A percentile compares a stretch with the other conserved stretches of the same genome.
Conservation (phyloP, 257 asterid genomes). For the Scutellaria barbata region DNA sequence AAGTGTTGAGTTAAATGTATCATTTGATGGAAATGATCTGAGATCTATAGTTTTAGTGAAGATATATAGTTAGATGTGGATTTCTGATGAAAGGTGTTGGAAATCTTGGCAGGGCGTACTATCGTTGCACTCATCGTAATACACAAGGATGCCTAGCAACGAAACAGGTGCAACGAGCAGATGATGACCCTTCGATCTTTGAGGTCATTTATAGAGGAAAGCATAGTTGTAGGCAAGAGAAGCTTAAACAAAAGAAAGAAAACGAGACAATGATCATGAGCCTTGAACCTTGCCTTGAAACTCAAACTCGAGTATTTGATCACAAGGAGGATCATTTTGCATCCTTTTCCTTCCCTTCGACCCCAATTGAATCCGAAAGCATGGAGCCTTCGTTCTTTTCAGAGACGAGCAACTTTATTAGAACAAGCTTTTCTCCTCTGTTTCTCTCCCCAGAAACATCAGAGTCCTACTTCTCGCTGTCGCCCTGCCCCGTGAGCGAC, state of each 20-base stretch:
- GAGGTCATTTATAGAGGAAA: constrained; percentile 73
- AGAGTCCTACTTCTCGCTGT: constrained; percentile 49
- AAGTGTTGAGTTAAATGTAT: too few relatives aligned
- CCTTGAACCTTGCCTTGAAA: constrained; percentile 23
- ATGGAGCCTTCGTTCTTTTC: constrained; percentile 38
- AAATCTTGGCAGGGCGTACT: constrained; percentile 64
- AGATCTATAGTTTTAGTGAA: not conserved
- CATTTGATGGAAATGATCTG: too few relatives aligned
- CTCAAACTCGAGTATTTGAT: constrained; percentile 36
- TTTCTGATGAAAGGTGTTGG: constrained; percentile 4
- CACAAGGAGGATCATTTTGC: constrained; percentile 36
- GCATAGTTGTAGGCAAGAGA: constrained; percentile 60
- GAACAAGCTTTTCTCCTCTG: constrained; percentile 38
- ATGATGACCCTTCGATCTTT: constrained; percentile 52
- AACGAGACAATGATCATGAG: constrained; percentile 4
- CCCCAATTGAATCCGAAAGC: constrained; percentile 46
- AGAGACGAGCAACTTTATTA: constrained; percentile 14
- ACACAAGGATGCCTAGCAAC: constrained; percentile 84
- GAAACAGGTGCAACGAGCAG: constrained; percentile 75
- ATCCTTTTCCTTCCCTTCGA: constrained; percentile 50
- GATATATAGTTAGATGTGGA: not conserved
- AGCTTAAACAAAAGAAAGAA: constrained; percentile 34
- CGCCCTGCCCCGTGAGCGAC: constrained; percentile 30
- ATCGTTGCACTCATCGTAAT: constrained; percentile 77
- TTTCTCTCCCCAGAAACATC: constrained; percentile 54